These are phyloP conservation scores for Hortiboletus rubellus DNA, from an alignment of 1,284 basidiomycete species.

Conservation along the genomic window DNA sequence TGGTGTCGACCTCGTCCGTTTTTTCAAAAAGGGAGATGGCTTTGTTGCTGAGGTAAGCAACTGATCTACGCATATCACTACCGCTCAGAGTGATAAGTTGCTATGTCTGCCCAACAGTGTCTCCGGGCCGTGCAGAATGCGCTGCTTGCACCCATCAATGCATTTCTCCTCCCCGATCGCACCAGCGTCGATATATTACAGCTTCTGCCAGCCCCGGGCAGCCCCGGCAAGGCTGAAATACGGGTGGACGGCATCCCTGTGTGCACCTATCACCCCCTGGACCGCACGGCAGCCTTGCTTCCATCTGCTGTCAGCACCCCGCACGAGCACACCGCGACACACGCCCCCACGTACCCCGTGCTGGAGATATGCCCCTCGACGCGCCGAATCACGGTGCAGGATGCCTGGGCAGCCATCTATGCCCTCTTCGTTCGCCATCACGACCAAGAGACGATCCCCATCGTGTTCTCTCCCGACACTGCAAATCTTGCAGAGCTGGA, in stretches of 20 bases:
- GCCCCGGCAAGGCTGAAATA: neutral
- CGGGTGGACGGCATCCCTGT: constrained; percentile 10
- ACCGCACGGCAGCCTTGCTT: constrained; percentile 20
- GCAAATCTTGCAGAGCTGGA: constrained; percentile 11
- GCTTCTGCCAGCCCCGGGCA: neutral
- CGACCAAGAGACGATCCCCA: constrained; percentile 34
- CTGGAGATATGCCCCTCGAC: constrained; percentile 25
- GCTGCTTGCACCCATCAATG: neutral
- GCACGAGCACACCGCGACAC: constrained; percentile 30
- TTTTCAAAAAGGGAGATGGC: neutral
- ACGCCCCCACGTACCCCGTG: constrained; percentile 35
- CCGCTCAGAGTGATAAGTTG: too few relatives aligned
- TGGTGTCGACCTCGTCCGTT: constrained; percentile 3
- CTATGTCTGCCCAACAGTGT: neutral
- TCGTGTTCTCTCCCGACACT: constrained; percentile 25
- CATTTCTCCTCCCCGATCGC: constrained; percentile 21
- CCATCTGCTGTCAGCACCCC: constrained; percentile 36
- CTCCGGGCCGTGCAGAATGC: constrained; percentile 16
- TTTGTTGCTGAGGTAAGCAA: constrained; percentile 16
- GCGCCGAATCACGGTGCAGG: constrained; percentile 18
- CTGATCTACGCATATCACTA: too few relatives aligned
- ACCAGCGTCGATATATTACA: constrained; percentile 7
- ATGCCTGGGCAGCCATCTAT: constrained; percentile 36
- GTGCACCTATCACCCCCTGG: constrained; percentile 13
- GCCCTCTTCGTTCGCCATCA: constrained; percentile 33